phyloP scores from a whole-genome alignment of 2,329 filamentous ascomycete species.

The Alternaria hordeiaustralica region DNA sequence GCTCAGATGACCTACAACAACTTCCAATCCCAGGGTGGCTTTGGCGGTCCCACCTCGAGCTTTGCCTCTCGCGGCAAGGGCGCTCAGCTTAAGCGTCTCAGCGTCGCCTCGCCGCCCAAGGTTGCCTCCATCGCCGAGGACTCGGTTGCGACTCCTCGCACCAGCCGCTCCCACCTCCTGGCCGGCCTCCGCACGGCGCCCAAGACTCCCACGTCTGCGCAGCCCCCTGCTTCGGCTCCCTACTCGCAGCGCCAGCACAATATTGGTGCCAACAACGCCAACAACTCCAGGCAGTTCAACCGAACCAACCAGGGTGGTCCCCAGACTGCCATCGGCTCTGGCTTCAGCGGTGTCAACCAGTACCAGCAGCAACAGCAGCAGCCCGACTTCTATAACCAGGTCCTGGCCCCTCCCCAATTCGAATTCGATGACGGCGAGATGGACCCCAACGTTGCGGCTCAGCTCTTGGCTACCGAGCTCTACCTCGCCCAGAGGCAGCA shows the following conservation, averaged over 20 bases:
- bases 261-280: conserved; percentile 53
- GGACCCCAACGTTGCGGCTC: conserved; percentile 85
- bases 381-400: conserved; percentile 75
- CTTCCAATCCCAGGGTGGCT: conserved; percentile 65
- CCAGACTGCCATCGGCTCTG: conserved; percentile 65
- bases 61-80: conserved; percentile 87
- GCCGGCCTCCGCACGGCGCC: conserved; percentile 92
- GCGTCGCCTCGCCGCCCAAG: conserved; percentile 75
- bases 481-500: conserved; percentile 95
- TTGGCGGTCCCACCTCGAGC: conserved; percentile 78
- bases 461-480: conserved; percentile 88
- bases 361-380: conserved; percentile 54
- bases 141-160: conserved; percentile 77
- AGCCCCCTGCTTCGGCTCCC: conserved; percentile 68
- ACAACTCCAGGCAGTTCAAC: conserved; percentile 51
- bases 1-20: conserved; percentile 97
- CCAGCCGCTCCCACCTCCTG: conserved; percentile 91
- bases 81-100: conserved; percentile 86
- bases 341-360: conserved; percentile 57
- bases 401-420: conserved; percentile 82
- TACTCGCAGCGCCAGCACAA: conserved; percentile 63
- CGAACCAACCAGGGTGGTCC: conserved; percentile 56
- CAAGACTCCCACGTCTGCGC: conserved; percentile 75
- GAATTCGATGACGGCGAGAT: conserved; percentile 74
- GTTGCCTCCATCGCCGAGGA: conserved; percentile 70